A percentile compares a stretch with the other conserved stretches of the same genome.
These are phyloP conservation scores for Ustilago nuda DNA, from an alignment of 1,284 basidiomycete genomes.

Conservation along the genomic window DNA sequence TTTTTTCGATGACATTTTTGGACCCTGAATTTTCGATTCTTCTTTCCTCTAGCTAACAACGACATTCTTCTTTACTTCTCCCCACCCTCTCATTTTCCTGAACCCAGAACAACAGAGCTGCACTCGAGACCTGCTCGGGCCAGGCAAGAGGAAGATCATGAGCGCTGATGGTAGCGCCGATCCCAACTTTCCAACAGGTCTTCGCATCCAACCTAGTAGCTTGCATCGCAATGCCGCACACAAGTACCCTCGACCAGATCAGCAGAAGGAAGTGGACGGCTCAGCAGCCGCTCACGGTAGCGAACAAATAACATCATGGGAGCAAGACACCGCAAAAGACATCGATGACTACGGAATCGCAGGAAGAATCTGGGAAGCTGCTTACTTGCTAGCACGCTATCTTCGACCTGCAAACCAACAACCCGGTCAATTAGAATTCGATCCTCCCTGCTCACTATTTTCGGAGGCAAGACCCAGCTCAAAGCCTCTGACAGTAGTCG, in stretches of 20 bases:
- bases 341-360: slow-evolving; percentile 66
- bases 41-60: neutral
- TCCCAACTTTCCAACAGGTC: slow-evolving; percentile 60
- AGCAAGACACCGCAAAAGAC: slow-evolving; percentile 56
- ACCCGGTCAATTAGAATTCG: slow-evolving; percentile 40
- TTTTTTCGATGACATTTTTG: slow-evolving; percentile 17
- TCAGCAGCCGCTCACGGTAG: neutral
- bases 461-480: neutral
- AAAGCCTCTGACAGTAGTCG: slow-evolving; percentile 40
- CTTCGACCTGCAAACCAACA: slow-evolving; percentile 24
- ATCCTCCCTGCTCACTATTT: slow-evolving; percentile 61
- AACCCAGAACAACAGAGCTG: neutral
- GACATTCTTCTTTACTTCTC: neutral
- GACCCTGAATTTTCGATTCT: slow-evolving; percentile 26
- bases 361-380: slow-evolving; percentile 67
- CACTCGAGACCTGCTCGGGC: slow-evolving; percentile 15
- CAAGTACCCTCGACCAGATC: neutral
- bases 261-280: neutral
- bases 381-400: slow-evolving; percentile 59
- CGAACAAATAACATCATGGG: slow-evolving; percentile 36
- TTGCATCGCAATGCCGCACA: slow-evolving; percentile 9
- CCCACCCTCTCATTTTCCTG: neutral
- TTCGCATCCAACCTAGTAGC: slow-evolving; percentile 57
- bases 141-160: slow-evolving; percentile 16
- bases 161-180: slow-evolving; percentile 36